Evolutionary conservation across 352 stramenopile genomes (phyloP).

Genomic region (Globisporangium uncinulatum): DNA sequence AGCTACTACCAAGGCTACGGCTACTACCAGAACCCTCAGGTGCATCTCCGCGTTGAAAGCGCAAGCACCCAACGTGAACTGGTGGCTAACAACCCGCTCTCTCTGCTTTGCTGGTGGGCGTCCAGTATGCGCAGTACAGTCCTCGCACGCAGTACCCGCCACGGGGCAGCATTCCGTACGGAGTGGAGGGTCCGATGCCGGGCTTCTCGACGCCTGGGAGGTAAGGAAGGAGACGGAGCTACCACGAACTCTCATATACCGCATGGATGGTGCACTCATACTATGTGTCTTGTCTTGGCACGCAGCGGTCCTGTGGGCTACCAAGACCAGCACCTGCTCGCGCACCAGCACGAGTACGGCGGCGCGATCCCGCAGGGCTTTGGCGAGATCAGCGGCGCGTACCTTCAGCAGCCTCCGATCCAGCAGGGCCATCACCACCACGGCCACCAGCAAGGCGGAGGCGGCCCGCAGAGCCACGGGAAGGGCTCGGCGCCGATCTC

Average conservation of each 20-base stretch:
- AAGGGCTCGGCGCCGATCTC: constrained; percentile 44
- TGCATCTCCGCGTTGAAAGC: constrained; percentile 11
- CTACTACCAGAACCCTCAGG: constrained; percentile 87
- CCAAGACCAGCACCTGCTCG: constrained; percentile 79
- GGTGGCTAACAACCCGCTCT: constrained; percentile 1
- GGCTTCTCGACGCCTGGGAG: constrained; percentile 76
- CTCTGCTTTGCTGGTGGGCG: constrained; percentile 2
- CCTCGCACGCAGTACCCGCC: constrained; percentile 80
- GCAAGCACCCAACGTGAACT: neutral
- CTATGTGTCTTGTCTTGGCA: neutral
- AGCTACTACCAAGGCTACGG: constrained; percentile 84
- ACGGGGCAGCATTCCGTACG: constrained; percentile 78
- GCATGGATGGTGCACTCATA: constrained; percentile 3
- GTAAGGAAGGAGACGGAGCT: constrained; percentile 10
- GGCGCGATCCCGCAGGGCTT: constrained; percentile 73
- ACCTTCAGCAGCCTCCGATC: constrained; percentile 60
- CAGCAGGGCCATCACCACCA: constrained; percentile 43
- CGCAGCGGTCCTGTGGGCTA: constrained; percentile 63
- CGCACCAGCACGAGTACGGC: constrained; percentile 77
- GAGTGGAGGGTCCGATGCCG: constrained; percentile 70
- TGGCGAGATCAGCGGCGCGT: constrained; percentile 73
- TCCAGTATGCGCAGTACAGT: constrained; percentile 82
- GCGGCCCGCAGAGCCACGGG: constrained; percentile 53
- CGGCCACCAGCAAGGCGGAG: constrained; percentile 45
- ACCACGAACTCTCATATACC: neutral